Evolutionary conservation across 768 basidiomycete species (phyloP).

Genomic region (Jaapia argillacea): DNA sequence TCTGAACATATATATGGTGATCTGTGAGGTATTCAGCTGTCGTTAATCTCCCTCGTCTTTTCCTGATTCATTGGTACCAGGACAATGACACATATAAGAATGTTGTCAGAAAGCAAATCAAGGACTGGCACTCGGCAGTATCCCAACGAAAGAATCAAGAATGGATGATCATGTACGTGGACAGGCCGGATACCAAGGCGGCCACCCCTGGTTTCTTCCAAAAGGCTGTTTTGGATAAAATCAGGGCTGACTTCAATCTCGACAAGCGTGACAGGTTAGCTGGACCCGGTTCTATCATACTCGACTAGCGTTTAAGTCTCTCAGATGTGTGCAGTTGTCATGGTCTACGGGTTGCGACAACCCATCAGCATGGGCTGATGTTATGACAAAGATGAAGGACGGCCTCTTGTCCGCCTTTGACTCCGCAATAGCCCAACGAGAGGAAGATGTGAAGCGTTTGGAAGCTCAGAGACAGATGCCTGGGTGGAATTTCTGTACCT

Average conservation of each 20-base stretch:
- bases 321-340: constrained; percentile 73
- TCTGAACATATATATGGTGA: constrained; percentile 76
- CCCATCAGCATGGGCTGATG: constrained; percentile 79
- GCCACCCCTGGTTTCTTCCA: constrained; percentile 66
- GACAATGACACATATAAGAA: constrained; percentile 71
- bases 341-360: constrained; percentile 67
- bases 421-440: constrained; percentile 59
- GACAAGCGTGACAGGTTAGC: constrained; percentile 74
- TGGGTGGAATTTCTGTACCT: constrained; percentile 98
- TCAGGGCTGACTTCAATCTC: constrained; percentile 84
- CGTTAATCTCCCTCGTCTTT: neutral
- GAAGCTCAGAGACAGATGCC: constrained; percentile 88
- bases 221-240: constrained; percentile 82
- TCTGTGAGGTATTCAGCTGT: constrained; percentile 74
- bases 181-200: constrained; percentile 57
- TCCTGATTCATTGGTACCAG: constrained; percentile 19
- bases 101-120: constrained; percentile 74
- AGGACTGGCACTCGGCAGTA: constrained; percentile 78
- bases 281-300: constrained; percentile 4
- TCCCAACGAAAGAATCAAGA: constrained; percentile 74
- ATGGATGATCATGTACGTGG: constrained; percentile 86
- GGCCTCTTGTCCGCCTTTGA: constrained; percentile 82
- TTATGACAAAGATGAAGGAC: constrained; percentile 85
- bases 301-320: constrained; percentile 7
- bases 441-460: constrained; percentile 85